A percentile compares a stretch with the other conserved stretches of the same genome.
phyloP scores from a whole-genome alignment of 2,329 filamentous ascomycete genomes.

The Botryotinia narcissicola region DNA sequence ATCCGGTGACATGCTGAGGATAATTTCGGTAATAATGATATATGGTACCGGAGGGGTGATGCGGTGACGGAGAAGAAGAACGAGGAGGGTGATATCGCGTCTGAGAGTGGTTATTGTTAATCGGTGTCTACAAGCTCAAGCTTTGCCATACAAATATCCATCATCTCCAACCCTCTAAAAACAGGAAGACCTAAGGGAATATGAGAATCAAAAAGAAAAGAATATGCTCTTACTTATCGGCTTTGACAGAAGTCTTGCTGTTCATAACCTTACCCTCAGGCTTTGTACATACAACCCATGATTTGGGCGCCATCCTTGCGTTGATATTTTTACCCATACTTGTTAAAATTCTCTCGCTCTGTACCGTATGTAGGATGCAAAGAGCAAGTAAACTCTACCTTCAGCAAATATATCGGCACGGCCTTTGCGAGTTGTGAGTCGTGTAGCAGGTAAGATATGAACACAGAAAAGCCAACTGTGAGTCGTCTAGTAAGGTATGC shows the following conservation, averaged over 20 bases:
- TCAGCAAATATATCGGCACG: neutral
- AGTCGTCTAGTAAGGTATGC: neutral
- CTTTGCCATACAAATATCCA: neutral
- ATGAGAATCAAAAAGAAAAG: neutral
- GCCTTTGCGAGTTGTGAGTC: neutral
- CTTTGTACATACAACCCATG: neutral
- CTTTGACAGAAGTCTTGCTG: neutral
- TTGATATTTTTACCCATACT: neutral
- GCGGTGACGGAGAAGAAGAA: conserved; percentile 26
- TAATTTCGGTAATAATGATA: conserved; percentile 20
- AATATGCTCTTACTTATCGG: neutral
- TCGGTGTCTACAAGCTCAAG: neutral
- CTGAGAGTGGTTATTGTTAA: neutral
- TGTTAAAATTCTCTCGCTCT: neutral
- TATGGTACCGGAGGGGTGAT: conserved; percentile 27
- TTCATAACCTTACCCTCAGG: neutral
- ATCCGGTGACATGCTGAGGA: conserved; percentile 12
- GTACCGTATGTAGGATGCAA: neutral
- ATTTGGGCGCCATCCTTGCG: neutral
- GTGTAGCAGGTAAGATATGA: neutral
- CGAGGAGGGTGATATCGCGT: conserved; percentile 25
- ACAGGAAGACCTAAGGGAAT: neutral
- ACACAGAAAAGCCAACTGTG: neutral
- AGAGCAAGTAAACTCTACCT: neutral
- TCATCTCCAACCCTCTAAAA: rapidly evolving